phyloP scores from a whole-genome alignment of 2,329 filamentous ascomycete species.

The Fusarium sp. region DNA sequence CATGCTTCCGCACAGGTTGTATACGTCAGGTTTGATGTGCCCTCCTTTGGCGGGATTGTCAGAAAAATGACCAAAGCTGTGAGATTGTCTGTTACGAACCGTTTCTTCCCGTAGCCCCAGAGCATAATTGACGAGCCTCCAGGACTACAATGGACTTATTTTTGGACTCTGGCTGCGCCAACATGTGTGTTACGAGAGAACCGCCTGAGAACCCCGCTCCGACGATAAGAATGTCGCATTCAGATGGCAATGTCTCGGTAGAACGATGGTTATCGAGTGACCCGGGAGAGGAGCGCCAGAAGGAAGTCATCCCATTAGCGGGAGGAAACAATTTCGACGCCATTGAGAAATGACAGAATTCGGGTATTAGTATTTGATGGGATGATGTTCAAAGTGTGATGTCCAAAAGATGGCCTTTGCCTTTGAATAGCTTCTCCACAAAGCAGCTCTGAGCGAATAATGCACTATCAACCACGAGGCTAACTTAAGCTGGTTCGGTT shows the following conservation, averaged over 20 bases:
- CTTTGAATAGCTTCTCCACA: background rate
- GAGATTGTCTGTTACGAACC: slow-evolving; percentile 25
- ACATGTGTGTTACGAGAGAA: slow-evolving; percentile 58
- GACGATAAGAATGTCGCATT: slow-evolving; percentile 61
- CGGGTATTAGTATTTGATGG: background rate
- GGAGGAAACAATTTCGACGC: background rate
- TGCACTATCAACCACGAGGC: background rate
- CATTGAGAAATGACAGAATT: background rate
- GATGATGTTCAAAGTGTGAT: background rate
- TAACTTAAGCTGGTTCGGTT: background rate
- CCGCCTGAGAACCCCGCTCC: slow-evolving; percentile 62
- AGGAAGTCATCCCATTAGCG: slow-evolving; percentile 22
- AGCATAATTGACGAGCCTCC: slow-evolving; percentile 54
- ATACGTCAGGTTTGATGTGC: slow-evolving; percentile 39
- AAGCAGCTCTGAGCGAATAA: background rate
- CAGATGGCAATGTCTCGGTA: slow-evolving; percentile 48
- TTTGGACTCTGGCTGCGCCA: slow-evolving; percentile 36
- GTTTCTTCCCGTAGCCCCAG: slow-evolving; percentile 55
- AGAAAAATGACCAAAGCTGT: rapidly evolving
- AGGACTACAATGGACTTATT: slow-evolving; percentile 49
- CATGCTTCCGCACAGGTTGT: slow-evolving; percentile 2
- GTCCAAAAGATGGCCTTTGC: background rate
- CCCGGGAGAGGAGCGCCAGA: slow-evolving; percentile 20
- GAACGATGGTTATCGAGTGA: slow-evolving; percentile 15
- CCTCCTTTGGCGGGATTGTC: slow-evolving; percentile 7